A percentile compares a stretch with the other conserved stretches of the same genome.
These are phyloP conservation scores for Lactifluus echinatus DNA, from an alignment of 768 basidiomycete species.

Conservation along the genomic window DNA sequence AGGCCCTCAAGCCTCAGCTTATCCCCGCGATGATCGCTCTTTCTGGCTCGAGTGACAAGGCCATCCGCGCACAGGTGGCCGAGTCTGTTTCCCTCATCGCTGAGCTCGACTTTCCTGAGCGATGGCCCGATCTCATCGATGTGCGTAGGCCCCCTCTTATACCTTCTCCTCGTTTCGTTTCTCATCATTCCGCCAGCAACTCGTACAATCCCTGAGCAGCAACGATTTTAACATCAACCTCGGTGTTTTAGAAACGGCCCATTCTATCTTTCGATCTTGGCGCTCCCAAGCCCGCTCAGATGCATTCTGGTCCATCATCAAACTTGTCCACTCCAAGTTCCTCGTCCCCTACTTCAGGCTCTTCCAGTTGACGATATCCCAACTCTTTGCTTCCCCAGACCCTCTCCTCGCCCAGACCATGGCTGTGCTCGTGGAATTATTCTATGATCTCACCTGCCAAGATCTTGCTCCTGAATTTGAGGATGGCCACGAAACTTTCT, in stretches of 20 bases:
- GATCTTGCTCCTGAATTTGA: slow-evolving; percentile 94
- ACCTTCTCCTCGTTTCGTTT: neutral
- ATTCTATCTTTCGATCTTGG: slow-evolving; percentile 94
- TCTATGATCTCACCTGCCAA: slow-evolving; percentile 90
- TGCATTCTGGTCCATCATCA: slow-evolving; percentile 82
- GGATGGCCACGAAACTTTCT: slow-evolving; percentile 78
- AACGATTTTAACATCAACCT: slow-evolving; percentile 81
- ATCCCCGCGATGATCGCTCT: slow-evolving; percentile 89
- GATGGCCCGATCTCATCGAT: slow-evolving; percentile 85
- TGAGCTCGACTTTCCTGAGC: slow-evolving; percentile 79
- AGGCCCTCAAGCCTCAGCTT: slow-evolving; percentile 60
- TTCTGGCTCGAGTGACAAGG: slow-evolving; percentile 62
- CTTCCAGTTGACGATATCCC: slow-evolving; percentile 56
- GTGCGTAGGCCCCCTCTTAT: slow-evolving; percentile 41
- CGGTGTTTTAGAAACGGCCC: slow-evolving; percentile 87
- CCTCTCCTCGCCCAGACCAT: slow-evolving; percentile 60
- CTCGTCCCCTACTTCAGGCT: slow-evolving; percentile 76
- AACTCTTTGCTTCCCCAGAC: slow-evolving; percentile 38
- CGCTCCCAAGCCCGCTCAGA: slow-evolving; percentile 85
- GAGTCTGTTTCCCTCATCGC: slow-evolving; percentile 92
- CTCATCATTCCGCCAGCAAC: slow-evolving; percentile 43
- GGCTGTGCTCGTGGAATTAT: slow-evolving; percentile 76
- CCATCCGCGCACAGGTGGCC: slow-evolving; percentile 76
- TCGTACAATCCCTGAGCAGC: slow-evolving; percentile 71
- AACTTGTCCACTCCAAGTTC: slow-evolving; percentile 79